Percentiles rank a stretch among this genome's conserved stretches.
Conservation (phyloP, 768 basidiomycete genomes). For the Amanita brunnescens region DNA sequence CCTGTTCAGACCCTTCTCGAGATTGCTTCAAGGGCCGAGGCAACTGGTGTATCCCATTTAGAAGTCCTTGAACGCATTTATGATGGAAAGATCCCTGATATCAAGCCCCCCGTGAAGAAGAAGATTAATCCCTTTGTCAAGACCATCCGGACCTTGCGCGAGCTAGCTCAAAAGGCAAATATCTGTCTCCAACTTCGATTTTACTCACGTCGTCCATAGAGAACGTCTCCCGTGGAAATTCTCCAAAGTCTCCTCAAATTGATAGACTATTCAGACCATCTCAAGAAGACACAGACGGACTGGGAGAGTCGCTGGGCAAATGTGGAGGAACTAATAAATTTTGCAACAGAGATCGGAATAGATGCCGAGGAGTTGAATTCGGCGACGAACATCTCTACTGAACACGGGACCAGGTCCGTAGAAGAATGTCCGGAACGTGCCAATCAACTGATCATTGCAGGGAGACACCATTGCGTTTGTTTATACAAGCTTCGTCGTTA, state of each 20-base stretch:
- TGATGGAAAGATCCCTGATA: constrained; percentile 50
- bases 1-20: constrained; percentile 47
- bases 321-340: constrained; percentile 75
- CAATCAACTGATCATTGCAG: constrained; percentile 16
- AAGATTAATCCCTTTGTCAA: constrained; percentile 57
- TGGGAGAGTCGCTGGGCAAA: constrained; percentile 79
- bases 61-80: constrained; percentile 55
- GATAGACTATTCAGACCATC: constrained; percentile 57
- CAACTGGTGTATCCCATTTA: constrained; percentile 44
- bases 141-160: constrained; percentile 41
- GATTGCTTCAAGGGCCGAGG: constrained; percentile 43
- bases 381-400: background rate
- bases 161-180: constrained; percentile 40
- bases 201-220: constrained; percentile 27
- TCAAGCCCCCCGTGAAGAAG: constrained; percentile 56
- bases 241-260: constrained; percentile 49
- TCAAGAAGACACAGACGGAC: constrained; percentile 65
- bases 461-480: constrained; percentile 55
- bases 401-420: background rate
- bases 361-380: constrained; percentile 8
- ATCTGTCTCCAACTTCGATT: background rate
- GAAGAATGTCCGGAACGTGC: background rate
- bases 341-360: constrained; percentile 50
- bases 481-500: constrained; percentile 75
- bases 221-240: constrained; percentile 51